Percentiles rank a stretch among this genome's conserved stretches.
Evolutionary conservation across 768 basidiomycete species (phyloP).

Genomic region (Mycena sanguinolenta): DNA sequence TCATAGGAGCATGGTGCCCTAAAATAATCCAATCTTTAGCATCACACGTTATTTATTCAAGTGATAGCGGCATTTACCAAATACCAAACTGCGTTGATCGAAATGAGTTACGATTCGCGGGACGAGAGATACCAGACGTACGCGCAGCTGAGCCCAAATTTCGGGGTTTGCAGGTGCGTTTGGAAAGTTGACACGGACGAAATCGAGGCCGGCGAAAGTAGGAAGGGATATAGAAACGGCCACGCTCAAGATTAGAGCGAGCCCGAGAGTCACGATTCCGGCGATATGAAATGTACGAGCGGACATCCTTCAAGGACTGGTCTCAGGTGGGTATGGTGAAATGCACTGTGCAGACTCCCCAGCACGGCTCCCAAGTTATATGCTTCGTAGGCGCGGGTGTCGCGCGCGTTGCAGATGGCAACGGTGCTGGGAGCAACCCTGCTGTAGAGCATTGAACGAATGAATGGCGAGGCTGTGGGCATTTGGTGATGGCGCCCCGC

Average conservation of each 20-base stretch:
- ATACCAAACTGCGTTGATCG: constrained; percentile 74
- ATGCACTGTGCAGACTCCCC: no score
- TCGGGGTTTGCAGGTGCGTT: constrained; percentile 41
- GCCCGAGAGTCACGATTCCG: constrained; percentile 65
- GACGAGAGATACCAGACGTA: constrained; percentile 48
- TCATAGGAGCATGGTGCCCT: constrained; percentile 76
- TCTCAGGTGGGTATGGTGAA: constrained; percentile 14
- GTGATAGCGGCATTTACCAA: constrained; percentile 62
- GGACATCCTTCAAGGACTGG: constrained; percentile 32
- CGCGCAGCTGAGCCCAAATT: constrained; percentile 62
- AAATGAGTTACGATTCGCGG: neutral
- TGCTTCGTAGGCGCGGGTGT: neutral
- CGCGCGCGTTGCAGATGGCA: constrained; percentile 1
- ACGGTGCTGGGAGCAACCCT: no score
- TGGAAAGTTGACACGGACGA: constrained; percentile 68
- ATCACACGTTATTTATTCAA: neutral
- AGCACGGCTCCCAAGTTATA: no score
- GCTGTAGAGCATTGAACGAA: no score
- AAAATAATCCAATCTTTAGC: neutral
- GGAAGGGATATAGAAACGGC: constrained; percentile 81
- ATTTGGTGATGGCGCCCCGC: neutral
- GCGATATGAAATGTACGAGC: constrained; percentile 70
- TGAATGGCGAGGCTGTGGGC: no score
- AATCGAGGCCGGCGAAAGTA: constrained; percentile 73
- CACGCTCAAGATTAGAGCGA: constrained; percentile 75